Conservation (phyloP, 2,329 filamentous ascomycete genomes). For the Diaporthe batatas region DNA sequence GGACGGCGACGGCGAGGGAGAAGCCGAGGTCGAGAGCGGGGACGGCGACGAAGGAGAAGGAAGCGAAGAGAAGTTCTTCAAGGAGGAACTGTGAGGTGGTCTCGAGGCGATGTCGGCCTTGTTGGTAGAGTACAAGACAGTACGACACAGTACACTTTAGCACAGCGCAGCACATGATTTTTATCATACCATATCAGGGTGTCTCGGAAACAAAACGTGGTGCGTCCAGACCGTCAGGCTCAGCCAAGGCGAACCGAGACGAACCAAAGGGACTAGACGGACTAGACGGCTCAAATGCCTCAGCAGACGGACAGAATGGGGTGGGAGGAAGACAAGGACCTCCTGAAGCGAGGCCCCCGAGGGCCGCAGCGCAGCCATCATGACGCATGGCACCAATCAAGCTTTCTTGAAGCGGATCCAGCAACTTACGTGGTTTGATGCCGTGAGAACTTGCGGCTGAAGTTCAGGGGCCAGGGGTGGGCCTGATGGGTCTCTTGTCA, state of each 20-base stretch:
- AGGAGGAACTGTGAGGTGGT: slow-evolving; percentile 63
- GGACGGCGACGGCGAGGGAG: slow-evolving; percentile 46
- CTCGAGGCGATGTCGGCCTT: slow-evolving; percentile 14
- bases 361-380: slow-evolving; percentile 5
- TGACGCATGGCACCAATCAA: slow-evolving; percentile 31
- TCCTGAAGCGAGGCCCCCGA: slow-evolving; percentile 21
- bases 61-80: slow-evolving; percentile 65
- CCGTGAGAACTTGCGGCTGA: slow-evolving; percentile 40
- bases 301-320: slow-evolving; percentile 1
- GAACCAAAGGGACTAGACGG: not conserved
- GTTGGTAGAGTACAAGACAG: not conserved
- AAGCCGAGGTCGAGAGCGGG: slow-evolving; percentile 44
- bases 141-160: not conserved
- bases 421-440: slow-evolving; percentile 31
- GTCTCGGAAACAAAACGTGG: slow-evolving; percentile 1
- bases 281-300: not conserved
- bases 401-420: slow-evolving; percentile 26
- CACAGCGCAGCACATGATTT: slow-evolving; percentile 19
- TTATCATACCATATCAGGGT: not conserved
- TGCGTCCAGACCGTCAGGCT: not conserved
- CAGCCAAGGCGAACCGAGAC: slow-evolving; percentile 9
- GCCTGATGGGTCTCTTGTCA: slow-evolving; percentile 36
- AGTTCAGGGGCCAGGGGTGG: slow-evolving; percentile 38
- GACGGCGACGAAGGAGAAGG: slow-evolving; percentile 50
- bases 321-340: not conserved